Conservation (phyloP, 78 protist genomes). For the Pigoraptor vietnamica region DNA sequence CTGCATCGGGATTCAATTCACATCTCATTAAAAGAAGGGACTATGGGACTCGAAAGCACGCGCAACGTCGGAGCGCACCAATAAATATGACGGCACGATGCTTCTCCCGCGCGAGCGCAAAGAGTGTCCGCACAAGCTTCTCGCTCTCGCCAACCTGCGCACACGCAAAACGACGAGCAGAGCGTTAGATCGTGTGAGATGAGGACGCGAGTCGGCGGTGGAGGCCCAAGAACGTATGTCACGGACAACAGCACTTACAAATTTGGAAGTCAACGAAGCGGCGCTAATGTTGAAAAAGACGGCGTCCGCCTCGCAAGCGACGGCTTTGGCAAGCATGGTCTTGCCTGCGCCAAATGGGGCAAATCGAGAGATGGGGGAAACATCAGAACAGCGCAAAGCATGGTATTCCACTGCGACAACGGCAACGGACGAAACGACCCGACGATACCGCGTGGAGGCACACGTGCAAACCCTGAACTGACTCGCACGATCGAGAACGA, state of each 20-base stretch:
- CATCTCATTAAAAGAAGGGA: too few species aligned
- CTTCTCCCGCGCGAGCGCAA: slow-evolving; percentile 66
- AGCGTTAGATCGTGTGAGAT: too few species aligned
- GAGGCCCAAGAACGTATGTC: too few species aligned
- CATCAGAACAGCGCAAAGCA: background rate
- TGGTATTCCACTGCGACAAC: too few species aligned
- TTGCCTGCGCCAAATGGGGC: slow-evolving; percentile 52
- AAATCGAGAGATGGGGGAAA: background rate
- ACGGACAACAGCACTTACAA: background rate
- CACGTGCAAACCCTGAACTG: too few species aligned
- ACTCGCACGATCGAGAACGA: background rate
- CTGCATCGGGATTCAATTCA: too few species aligned
- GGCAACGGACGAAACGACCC: too few species aligned
- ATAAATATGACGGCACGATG: slow-evolving; percentile 81
- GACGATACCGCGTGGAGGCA: too few species aligned
- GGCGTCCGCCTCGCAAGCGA: slow-evolving; percentile 41
- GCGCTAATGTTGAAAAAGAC: slow-evolving; percentile 77
- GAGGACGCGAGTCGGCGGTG: too few species aligned
- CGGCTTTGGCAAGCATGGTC: slow-evolving; percentile 78
- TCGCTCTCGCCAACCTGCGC: slow-evolving; percentile 60
- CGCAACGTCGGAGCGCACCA: too few species aligned
- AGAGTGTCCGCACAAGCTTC: slow-evolving; percentile 80
- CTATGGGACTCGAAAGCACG: too few species aligned
- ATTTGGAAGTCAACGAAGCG: slow-evolving; percentile 64
- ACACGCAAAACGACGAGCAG: background rate